Evolutionary conservation across 1,284 basidiomycete genomes (phyloP), one percentile per base, ranked within the genome.

Genomic region (Clitocybe nebularis): DNA sequence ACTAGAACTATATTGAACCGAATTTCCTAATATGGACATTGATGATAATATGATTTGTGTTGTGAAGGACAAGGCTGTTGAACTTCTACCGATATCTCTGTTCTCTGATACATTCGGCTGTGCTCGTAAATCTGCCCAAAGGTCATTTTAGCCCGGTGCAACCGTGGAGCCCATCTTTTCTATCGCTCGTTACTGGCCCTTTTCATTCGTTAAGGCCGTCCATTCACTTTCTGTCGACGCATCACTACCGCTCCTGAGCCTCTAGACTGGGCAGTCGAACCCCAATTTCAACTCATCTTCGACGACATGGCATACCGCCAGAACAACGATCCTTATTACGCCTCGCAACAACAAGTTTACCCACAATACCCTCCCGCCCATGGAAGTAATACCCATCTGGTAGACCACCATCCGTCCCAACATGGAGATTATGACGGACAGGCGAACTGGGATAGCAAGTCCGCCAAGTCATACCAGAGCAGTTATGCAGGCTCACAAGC

Each of bases 401-500:
- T 63, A 34, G 66, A 69, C 41, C 73, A 71, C 48, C 62, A 59
- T 9, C 54, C 52, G 16, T 37, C 22, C 44, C 57, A 62, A 26
- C 55, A 61, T 48, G 62, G 62, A 51, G 66, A 76, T 38, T 65
- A 72, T 44, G 75, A 80, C 47, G 49, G 58, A 44, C 64, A 72
- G 24, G 56, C 62, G 20, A 66, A 66, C 33, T 86, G 83, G 82
- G 84, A 88, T 43, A 49, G 65, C 34, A 81, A 79, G 54, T 80
- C 77, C 3, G 59, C 68, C 35, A 81, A 81, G 49, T 85, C 82
- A 16, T 78, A 78, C 60, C 70, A 79, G 57, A 82, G 79, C 52
- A 75, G 72, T 58, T 76, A 74, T 52, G 70, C 70, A 46, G 77
- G 78, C 60, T 89, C 86, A 5, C 84, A 88, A 55, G 75, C 68